A percentile compares a stretch with the other conserved stretches of the same genome.
These are phyloP conservation scores for Patellifolia procumbens DNA, from an alignment of 179 eudicot genomes.

Conservation along the genomic window DNA sequence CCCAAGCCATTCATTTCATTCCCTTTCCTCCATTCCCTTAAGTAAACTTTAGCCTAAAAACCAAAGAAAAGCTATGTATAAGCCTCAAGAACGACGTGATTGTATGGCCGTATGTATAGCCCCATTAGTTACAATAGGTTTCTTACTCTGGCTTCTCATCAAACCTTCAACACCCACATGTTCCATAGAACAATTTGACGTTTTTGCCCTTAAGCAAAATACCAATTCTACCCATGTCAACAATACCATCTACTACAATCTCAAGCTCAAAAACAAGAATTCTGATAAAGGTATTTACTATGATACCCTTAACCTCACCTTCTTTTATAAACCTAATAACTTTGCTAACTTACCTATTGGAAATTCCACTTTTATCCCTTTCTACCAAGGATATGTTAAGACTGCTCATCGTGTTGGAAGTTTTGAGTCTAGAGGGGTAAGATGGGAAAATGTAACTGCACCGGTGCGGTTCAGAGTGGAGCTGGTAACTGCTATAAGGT, in stretches of 20 bases:
- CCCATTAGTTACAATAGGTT: conserved; percentile 43
- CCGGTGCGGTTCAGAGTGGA: conserved; percentile 50
- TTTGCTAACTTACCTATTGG: conserved; percentile 30
- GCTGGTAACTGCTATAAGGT: conserved; percentile 60
- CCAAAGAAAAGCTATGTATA: background rate
- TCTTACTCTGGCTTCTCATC: conserved; percentile 60
- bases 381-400: conserved; percentile 67
- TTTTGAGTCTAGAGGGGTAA: conserved; percentile 30
- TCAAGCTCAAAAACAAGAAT: conserved; percentile 57
- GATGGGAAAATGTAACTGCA: conserved; percentile 31
- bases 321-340: conserved; percentile 29
- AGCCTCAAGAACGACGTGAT: background rate
- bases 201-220: conserved; percentile 50
- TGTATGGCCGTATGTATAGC: conserved; percentile 27
- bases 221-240: conserved; percentile 23
- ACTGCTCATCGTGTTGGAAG: conserved; percentile 30
- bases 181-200: conserved; percentile 52
- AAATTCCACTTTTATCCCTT: conserved; percentile 33
- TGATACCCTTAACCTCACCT: conserved; percentile 50
- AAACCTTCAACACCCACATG: conserved; percentile 45
- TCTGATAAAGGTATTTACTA: conserved; percentile 59
- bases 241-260: conserved; percentile 48
- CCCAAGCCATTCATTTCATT: too few species aligned
- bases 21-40: too few species aligned
- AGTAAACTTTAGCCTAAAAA: background rate